Base-by-base conservation (phyloP, 257 asterid genomes). In the Verbena officinalis region DNA sequence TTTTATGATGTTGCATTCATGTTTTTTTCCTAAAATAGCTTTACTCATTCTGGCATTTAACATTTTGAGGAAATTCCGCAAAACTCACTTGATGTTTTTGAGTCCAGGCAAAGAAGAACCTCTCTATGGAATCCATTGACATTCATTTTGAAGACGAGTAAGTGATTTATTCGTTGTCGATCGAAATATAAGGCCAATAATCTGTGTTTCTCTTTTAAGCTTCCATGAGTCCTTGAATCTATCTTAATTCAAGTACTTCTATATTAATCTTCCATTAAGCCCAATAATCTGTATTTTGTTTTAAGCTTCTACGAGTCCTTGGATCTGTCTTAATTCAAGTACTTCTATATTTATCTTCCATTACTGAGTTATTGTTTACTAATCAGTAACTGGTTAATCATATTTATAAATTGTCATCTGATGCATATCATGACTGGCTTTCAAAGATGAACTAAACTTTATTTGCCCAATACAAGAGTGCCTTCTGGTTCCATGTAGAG, bases 101-200 rank as follows among this genome's bases (percentile, higher is more conserved):
- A 40, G 23, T 75, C 59, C 78, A 90, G 98, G 99, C 74, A 77
- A 88, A 76, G 89, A 94, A 86, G 89, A 86, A 91, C 75, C 93
- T 81, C 30, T 85, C 96, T 12, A 83, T 76, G 91, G 99, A 94
- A 59, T 86, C 98, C 58, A 80, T 84, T 53, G 95, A 84, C 55
- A 70, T 79, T 72, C 75, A 82, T 36, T 30, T 24, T 58, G 96
- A 84, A 11, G 96, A 88, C 5, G 96, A 84, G 99, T 94, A 84
- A 90, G 99, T 88, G 71, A 76, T 68, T 58, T 51, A 54, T 73
- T 62, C 61, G 38, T 64, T 72, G 33, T 55, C 36, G n/a, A 59
- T 31, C 44, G 73, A 62, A 70, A 57, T 59, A 43, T 63, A 36
- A 61, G 55, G 40, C 22, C 56, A 44, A 39, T 40, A 15, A 34